Evolutionary conservation across 768 basidiomycete genomes (phyloP).

Genomic region (Trametes punicea): DNA sequence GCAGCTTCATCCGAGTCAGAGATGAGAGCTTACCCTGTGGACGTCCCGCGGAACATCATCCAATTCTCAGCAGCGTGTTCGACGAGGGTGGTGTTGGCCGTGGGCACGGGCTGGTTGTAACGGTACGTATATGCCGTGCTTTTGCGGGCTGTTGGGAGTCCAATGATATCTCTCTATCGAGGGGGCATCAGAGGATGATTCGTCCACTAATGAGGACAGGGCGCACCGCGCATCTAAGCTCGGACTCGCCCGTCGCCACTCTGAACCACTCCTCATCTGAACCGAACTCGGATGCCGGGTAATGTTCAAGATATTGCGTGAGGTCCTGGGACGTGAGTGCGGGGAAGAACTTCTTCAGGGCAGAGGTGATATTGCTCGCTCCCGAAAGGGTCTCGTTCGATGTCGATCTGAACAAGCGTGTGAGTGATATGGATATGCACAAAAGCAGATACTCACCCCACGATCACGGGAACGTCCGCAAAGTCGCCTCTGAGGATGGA

Average conservation of each 20-base stretch:
- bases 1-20: background rate
- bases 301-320: constrained; percentile 37
- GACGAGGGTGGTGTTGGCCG: constrained; percentile 33
- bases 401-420: constrained; percentile 37
- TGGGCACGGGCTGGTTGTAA: constrained; percentile 55
- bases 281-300: constrained; percentile 43
- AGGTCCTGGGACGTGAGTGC: constrained; percentile 39
- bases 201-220: background rate
- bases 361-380: constrained; percentile 36
- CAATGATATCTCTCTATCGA: constrained; percentile 41
- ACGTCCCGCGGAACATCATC: constrained; percentile 64
- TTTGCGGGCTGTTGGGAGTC: constrained; percentile 34
- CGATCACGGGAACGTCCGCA: constrained; percentile 51
- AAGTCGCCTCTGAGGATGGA: constrained; percentile 45
- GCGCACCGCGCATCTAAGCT: constrained; percentile 53
- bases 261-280: constrained; percentile 41
- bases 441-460: constrained; percentile 43
- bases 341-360: constrained; percentile 44
- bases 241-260: constrained; percentile 47
- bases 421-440: background rate
- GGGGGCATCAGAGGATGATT: background rate
- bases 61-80: constrained; percentile 60
- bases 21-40: constrained; percentile 47
- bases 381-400: constrained; percentile 57
- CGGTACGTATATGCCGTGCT: constrained; percentile 50